Conservation (phyloP, 1,284 basidiomycete species). For the Mycena sp. region DNA sequence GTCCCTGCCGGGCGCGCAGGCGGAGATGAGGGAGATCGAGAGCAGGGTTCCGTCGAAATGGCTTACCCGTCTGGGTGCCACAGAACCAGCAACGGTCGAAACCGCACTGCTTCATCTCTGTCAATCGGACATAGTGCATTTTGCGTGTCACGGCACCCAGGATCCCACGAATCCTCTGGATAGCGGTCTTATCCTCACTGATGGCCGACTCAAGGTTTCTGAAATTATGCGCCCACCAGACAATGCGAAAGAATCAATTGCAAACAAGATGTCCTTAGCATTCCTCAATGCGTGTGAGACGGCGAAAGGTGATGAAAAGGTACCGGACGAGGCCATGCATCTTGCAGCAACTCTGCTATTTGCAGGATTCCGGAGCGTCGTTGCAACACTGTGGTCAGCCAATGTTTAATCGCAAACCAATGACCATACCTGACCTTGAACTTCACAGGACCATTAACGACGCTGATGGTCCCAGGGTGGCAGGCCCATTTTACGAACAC, state of each 20-base stretch:
- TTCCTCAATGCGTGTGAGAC: slow-evolving; percentile 31
- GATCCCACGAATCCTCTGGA: slow-evolving; percentile 19
- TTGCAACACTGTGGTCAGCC: slow-evolving; percentile 33
- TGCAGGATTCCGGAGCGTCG: slow-evolving; percentile 26
- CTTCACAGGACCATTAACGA: not conserved
- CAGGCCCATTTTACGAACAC: not conserved
- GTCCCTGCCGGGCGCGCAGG: not conserved
- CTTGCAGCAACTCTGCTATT: slow-evolving; percentile 27
- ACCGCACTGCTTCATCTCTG: slow-evolving; percentile 11
- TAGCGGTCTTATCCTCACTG: slow-evolving; percentile 25
- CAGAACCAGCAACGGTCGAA: slow-evolving; percentile 12
- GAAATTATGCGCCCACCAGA: slow-evolving; percentile 2
- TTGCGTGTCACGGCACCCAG: slow-evolving; percentile 33
- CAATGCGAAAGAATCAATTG: not conserved
- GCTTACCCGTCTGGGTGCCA: not conserved
- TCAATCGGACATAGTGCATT: slow-evolving; percentile 20
- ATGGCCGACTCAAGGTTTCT: slow-evolving; percentile 26
- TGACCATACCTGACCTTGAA: not conserved
- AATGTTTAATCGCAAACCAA: not conserved
- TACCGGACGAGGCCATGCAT: slow-evolving; percentile 32
- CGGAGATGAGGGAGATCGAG: not conserved
- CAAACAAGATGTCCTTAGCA: slow-evolving; percentile 15
- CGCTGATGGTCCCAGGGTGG: not conserved
- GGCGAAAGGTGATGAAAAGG: slow-evolving; percentile 21
- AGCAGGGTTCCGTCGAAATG: not conserved